Base-by-base conservation (phyloP, 345 rosid genomes). In the Corymbia maculata region DNA sequence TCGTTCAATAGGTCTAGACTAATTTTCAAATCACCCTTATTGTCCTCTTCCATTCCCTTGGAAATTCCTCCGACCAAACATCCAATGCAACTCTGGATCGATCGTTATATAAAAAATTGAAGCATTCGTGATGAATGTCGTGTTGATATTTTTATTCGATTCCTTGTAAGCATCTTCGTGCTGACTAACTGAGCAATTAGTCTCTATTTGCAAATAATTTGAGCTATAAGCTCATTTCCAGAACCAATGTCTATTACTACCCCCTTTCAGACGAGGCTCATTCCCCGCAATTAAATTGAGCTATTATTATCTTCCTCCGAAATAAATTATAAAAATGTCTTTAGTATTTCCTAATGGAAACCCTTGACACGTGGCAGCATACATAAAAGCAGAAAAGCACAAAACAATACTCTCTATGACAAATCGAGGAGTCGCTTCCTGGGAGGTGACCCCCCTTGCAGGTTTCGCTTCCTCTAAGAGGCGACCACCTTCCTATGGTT, bases 21-120 rank as follows among this genome's bases (percentile, higher is more conserved):
- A 36, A 4, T 70, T 17, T 36, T 36, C 0, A 4, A 42, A 70
- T 70, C 4, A 1, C 7, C 13, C 13, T 36, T 36, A 5, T 70
- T 9, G 17, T 70, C 47, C 14, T 0, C 3, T 36, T 36, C 0
- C 4, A 5, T 36, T 75, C 28, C 17, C 28, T 75, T 0, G 0
- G 0, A 36, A 36, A 42, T 75, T 14, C 82, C 28, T 42, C 84
- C 28, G 19, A 42, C 8, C 3, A 19, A 1, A 5, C 0, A 42
- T 75, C 14, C 0, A 21, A 36, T 36, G 19, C 1, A 36, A 0
- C 9, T 9, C 1, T 75, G 12, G 4, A 36, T 32, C 14, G 36
- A 36, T 1, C 13, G 2, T 3, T 70, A 17, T 17, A 36, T 11
- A 70, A 8, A 36, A 16, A 36, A 36, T 17, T 6, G 0, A 32